Evolutionary conservation across 352 stramenopile species (phyloP).

Genomic region (Phytophthora idaei): DNA sequence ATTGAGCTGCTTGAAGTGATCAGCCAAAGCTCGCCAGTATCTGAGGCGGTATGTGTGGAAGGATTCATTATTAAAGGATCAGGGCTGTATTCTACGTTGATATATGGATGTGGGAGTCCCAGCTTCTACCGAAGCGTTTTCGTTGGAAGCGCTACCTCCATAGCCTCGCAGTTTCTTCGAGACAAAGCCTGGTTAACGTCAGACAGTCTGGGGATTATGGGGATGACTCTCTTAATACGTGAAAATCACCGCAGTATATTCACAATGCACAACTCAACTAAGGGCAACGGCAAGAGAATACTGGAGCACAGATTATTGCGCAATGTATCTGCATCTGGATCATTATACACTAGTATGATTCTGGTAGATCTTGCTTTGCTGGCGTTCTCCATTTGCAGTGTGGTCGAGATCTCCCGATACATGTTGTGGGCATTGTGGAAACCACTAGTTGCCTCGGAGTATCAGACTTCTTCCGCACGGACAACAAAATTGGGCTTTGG

Average conservation of each 20-base stretch:
- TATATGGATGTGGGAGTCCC: conserved; percentile 48
- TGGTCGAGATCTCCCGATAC: conserved; percentile 36
- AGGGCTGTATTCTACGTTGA: conserved; percentile 27
- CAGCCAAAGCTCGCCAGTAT: conserved; percentile 54
- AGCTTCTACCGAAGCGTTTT: conserved; percentile 45
- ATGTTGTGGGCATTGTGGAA: conserved; percentile 43
- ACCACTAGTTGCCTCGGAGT: conserved; percentile 19
- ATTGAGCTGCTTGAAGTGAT: conserved; percentile 59
- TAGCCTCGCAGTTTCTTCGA: conserved; percentile 24
- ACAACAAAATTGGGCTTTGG: conserved; percentile 42
- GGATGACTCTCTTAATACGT: conserved; percentile 42
- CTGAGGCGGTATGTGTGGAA: conserved; percentile 51
- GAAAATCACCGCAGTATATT: conserved; percentile 38
- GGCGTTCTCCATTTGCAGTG: conserved; percentile 35
- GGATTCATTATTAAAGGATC: conserved; percentile 41
- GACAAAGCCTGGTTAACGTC: conserved; percentile 40
- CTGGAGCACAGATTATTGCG: conserved; percentile 41
- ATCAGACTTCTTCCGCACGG: conserved; percentile 24
- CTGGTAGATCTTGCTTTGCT: conserved; percentile 46
- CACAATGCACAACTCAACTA: conserved; percentile 8
- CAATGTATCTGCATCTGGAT: conserved; percentile 52
- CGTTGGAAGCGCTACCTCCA: conserved; percentile 19
- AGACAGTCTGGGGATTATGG: conserved; percentile 34
- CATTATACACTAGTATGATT: conserved; percentile 55
- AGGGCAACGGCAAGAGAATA: conserved; percentile 1